Evolutionary conservation across 768 basidiomycete genomes (phyloP).

Genomic region (Macrolepiota dolichaula): DNA sequence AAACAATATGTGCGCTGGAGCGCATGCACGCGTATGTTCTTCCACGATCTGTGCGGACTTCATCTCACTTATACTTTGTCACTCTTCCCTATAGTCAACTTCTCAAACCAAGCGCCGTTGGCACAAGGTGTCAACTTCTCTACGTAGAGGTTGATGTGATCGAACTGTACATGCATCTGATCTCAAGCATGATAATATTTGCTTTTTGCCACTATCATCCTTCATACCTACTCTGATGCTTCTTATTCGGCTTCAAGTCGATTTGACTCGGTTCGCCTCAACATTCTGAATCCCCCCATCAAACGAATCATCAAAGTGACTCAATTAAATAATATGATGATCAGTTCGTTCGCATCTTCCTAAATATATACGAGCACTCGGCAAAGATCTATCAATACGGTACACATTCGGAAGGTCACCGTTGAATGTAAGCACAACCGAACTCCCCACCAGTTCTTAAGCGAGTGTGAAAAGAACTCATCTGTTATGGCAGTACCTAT

Average conservation of each 20-base stretch:
- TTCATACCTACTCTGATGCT: neutral
- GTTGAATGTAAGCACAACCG: neutral
- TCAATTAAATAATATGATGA: constrained; percentile 12
- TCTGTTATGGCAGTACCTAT: neutral
- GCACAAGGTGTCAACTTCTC: constrained; percentile 92
- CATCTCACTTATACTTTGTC: neutral
- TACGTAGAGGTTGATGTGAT: constrained; percentile 26
- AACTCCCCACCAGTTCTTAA: constrained; percentile 4
- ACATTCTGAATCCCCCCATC: neutral
- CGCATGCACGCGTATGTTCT: constrained; percentile 68
- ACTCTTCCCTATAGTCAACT: constrained; percentile 58
- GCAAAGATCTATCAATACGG: constrained; percentile 7
- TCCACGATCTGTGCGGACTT: neutral
- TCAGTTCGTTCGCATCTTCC: constrained; percentile 15
- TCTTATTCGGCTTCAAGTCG: neutral
- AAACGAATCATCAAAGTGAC: neutral
- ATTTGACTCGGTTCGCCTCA: neutral
- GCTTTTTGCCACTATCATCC: neutral
- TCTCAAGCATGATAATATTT: neutral
- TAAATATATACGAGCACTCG: constrained; percentile 12
- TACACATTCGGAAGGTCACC: neutral
- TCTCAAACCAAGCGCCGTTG: constrained; percentile 82
- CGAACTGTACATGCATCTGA: neutral
- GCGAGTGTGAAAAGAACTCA: constrained; percentile 10
- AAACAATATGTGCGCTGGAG: constrained; percentile 94